phyloP scores from a whole-genome alignment of 1,139 yeast species.

The Neolecta irregularis region DNA sequence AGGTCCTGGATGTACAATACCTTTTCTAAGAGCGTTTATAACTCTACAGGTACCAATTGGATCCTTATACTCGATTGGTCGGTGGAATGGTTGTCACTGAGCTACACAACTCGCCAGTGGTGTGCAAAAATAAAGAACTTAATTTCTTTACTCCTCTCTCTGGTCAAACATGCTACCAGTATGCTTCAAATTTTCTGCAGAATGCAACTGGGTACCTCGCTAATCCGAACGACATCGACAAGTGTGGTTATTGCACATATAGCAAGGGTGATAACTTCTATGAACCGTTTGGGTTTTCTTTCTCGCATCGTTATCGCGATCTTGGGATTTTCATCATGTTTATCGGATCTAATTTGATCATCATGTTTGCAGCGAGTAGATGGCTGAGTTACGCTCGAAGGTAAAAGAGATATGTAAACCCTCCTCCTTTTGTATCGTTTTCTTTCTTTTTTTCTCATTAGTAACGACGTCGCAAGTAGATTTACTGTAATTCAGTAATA shows the following conservation, averaged over 20 bases:
- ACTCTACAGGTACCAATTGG: constrained; percentile 36
- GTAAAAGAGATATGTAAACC: too few relatives aligned
- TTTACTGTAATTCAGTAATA: too few relatives aligned
- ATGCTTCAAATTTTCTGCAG: constrained; percentile 28
- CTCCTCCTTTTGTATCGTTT: too few relatives aligned
- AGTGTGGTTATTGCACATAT: constrained; percentile 36
- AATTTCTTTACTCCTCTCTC: constrained; percentile 35
- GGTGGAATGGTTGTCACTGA: constrained; percentile 32
- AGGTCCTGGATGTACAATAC: constrained; percentile 36
- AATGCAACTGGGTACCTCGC: constrained; percentile 34
- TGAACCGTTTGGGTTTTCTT: constrained; percentile 25
- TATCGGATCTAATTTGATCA: too few relatives aligned
- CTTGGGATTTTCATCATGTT: constrained; percentile 12
- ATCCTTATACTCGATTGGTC: constrained; percentile 43
- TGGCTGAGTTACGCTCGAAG: too few relatives aligned
- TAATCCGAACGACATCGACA: constrained; percentile 28
- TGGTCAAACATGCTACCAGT: constrained; percentile 38
- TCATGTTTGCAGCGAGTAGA: too few relatives aligned
- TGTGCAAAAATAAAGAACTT: constrained; percentile 34
- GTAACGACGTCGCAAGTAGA: too few relatives aligned
- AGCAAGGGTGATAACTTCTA: constrained; percentile 32
- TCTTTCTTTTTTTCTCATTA: too few relatives aligned
- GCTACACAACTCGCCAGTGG: constrained; percentile 30
- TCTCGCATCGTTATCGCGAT: constrained; percentile 45
- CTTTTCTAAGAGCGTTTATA: too few relatives aligned